phyloP scores from a whole-genome alignment of 352 stramenopile genomes.

The Aphanomyces astaci region DNA sequence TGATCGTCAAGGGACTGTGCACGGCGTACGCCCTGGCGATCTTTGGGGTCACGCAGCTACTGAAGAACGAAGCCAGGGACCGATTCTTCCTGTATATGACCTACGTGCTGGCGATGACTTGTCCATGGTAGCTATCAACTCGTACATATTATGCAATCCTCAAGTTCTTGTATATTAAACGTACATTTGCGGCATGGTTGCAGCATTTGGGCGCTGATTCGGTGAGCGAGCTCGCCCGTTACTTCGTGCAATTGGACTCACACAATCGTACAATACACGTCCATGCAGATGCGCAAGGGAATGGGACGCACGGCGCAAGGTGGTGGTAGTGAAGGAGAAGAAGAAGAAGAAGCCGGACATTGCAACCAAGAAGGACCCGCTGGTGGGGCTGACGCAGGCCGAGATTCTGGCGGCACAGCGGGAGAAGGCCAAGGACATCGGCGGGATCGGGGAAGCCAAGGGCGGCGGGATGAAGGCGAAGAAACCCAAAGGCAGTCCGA shows the following conservation, averaged over 20 bases:
- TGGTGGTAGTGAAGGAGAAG: constrained; percentile 58
- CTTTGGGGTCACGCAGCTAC: constrained; percentile 1
- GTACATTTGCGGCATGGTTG: too few relatives aligned
- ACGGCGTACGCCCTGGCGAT: background rate
- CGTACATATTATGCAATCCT: too few relatives aligned
- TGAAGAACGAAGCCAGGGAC: constrained; percentile 1
- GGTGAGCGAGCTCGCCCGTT: too few relatives aligned
- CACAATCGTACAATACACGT: background rate
- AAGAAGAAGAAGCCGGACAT: constrained; percentile 75
- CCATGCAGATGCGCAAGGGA: constrained; percentile 29
- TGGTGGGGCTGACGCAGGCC: constrained; percentile 55
- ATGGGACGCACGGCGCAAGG: constrained; percentile 39
- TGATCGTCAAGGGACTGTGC: constrained; percentile 9
- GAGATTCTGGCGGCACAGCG: constrained; percentile 72
- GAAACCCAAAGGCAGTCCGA: constrained; percentile 46
- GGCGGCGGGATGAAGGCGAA: constrained; percentile 41
- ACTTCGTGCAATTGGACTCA: too few relatives aligned
- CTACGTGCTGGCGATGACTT: constrained; percentile 79
- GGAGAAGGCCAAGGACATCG: constrained; percentile 50
- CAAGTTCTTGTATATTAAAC: too few relatives aligned
- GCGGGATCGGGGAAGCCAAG: constrained; percentile 41
- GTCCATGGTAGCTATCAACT: constrained; percentile 68
- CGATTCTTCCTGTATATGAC: constrained; percentile 64
- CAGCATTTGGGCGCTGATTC: constrained; percentile 72
- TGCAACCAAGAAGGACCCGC: constrained; percentile 48